These are phyloP conservation scores for Acephala macrosclerotiorum DNA, from an alignment of 2,329 filamentous ascomycete genomes.

Conservation along the genomic window DNA sequence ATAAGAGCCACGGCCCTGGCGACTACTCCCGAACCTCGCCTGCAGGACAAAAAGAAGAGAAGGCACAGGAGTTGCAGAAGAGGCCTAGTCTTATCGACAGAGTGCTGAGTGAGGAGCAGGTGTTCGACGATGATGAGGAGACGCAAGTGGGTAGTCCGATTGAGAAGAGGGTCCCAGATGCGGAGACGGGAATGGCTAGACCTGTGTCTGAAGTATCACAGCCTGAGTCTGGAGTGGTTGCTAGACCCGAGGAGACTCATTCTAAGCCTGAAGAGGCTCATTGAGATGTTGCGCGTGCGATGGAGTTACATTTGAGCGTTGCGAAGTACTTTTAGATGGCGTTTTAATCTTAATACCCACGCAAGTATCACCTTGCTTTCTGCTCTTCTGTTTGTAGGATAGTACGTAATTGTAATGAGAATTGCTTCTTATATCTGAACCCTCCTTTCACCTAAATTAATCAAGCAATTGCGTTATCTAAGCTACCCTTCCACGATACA, in stretches of 20 bases:
- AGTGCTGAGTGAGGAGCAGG: constrained; percentile 8
- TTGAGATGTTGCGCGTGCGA: not conserved
- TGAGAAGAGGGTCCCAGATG: not conserved
- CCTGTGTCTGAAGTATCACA: no score
- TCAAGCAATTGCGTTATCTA: not conserved
- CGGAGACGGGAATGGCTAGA: not conserved
- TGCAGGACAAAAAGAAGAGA: not conserved
- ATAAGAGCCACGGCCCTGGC: constrained; percentile 69
- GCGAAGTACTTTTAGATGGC: not conserved
- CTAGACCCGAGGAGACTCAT: no score
- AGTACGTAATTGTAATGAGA: not conserved
- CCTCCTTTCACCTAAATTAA: not conserved
- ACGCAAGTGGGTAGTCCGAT: not conserved
- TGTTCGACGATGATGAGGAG: constrained; percentile 5
- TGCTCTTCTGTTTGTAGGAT: not conserved
- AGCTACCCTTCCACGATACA: no score
- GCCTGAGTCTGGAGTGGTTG: no score
- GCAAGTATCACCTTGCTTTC: constrained; percentile 3
- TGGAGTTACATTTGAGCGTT: not conserved
- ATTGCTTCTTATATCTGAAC: not conserved
- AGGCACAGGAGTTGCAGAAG: not conserved
- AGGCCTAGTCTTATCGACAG: constrained; percentile 22
- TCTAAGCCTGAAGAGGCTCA: not conserved
- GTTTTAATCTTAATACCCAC: not conserved
- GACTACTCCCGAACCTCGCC: constrained; percentile 43